phyloP scores from a whole-genome alignment of 2,329 filamentous ascomycete genomes.

The Colletotrichum lupini region DNA sequence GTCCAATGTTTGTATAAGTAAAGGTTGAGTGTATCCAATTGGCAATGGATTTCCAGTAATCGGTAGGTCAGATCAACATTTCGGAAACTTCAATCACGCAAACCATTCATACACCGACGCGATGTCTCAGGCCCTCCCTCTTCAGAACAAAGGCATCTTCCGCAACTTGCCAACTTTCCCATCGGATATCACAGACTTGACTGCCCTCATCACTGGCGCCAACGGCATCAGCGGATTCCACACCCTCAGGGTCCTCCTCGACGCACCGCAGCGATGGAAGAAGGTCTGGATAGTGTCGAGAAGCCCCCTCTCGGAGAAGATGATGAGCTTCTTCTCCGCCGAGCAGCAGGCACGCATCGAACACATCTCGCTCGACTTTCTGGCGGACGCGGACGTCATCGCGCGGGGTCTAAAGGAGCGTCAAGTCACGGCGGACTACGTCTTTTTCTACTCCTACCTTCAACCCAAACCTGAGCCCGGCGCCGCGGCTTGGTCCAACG shows the following conservation, averaged over 20 bases:
- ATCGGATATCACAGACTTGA: not conserved
- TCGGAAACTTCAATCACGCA: not conserved
- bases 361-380: not conserved
- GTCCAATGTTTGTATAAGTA: not conserved
- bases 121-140: not conserved
- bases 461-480: not conserved
- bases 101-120: not conserved
- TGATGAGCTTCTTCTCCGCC: not conserved
- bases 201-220: not conserved
- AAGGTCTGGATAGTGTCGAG: not conserved
- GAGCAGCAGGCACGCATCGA: not conserved
- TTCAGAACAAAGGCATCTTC: not conserved
- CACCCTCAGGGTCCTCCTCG: not conserved
- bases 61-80: not conserved
- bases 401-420: not conserved
- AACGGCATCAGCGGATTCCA: not conserved
- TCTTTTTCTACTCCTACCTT: not conserved
- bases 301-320: not conserved
- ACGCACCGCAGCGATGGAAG: not conserved
- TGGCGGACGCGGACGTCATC: not conserved
- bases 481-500: not conserved
- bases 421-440: not conserved
- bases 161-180: not conserved
- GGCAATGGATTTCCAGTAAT: not conserved
- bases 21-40: not conserved